Conservation (phyloP, 2,329 filamentous ascomycete species). For the Colletotrichum trifolii region DNA sequence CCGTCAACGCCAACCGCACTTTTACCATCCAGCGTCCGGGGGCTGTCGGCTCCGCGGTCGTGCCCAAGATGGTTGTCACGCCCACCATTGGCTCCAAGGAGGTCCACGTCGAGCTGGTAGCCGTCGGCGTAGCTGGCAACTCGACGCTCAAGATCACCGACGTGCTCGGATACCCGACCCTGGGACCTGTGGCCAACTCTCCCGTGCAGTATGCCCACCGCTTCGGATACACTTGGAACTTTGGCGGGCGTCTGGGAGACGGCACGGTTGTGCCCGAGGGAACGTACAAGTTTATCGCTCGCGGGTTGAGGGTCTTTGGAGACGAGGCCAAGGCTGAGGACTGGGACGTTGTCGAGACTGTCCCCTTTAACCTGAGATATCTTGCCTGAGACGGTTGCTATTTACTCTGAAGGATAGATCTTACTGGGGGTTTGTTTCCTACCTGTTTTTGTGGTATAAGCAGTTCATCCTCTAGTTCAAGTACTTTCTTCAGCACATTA, state of each 20-base stretch:
- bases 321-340: conserved; percentile 39
- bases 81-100: conserved; percentile 36
- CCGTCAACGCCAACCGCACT: conserved; percentile 38
- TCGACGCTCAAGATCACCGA: conserved; percentile 30
- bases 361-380: conserved; percentile 36
- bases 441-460: too few relatives aligned
- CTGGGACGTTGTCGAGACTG: conserved; percentile 39
- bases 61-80: conserved; percentile 24
- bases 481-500: too few relatives aligned
- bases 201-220: conserved; percentile 36
- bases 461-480: too few relatives aligned
- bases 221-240: conserved; percentile 24
- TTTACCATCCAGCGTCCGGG: conserved; percentile 41
- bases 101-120: conserved; percentile 40
- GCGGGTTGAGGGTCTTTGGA: conserved; percentile 42
- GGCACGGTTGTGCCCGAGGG: conserved; percentile 40
- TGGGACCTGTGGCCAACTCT: conserved; percentile 38
- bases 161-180: conserved; percentile 38
- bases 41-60: not conserved
- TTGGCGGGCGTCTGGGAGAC: conserved; percentile 40
- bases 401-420: too few relatives aligned
- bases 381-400: conserved; percentile 1
- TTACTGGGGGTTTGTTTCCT: too few relatives aligned
- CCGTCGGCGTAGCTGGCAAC: conserved; percentile 28
- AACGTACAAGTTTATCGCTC: conserved; percentile 40